phyloP scores from a whole-genome alignment of 1,284 basidiomycete genomes.

The Trametes pubescens region DNA sequence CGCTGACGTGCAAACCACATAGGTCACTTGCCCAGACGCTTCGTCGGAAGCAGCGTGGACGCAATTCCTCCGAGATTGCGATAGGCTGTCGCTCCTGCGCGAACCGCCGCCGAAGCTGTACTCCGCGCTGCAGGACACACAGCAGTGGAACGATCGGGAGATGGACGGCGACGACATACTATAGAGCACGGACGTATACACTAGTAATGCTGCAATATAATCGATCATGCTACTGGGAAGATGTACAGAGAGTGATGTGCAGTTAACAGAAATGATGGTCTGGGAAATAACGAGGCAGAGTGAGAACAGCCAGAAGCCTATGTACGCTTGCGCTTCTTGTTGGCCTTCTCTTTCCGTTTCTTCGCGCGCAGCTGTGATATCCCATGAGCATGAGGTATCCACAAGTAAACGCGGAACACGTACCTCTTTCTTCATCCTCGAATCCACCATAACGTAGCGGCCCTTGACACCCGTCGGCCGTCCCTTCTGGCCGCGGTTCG shows the following conservation, averaged over 20 bases:
- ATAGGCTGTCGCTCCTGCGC: slow-evolving; percentile 49
- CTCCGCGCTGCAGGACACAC: not conserved
- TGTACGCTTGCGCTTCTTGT: slow-evolving; percentile 61
- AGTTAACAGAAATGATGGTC: not conserved
- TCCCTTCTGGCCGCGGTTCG: slow-evolving; percentile 90
- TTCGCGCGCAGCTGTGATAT: slow-evolving; percentile 66
- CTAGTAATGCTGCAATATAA: slow-evolving; percentile 26
- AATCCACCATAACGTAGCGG: slow-evolving; percentile 91
- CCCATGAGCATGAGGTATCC: slow-evolving; percentile 17
- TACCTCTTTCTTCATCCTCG: slow-evolving; percentile 87
- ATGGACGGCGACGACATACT: slow-evolving; percentile 5
- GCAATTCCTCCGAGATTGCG: slow-evolving; percentile 61
- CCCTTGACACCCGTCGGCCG: slow-evolving; percentile 97
- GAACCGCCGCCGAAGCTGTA: slow-evolving; percentile 27
- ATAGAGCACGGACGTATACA: slow-evolving; percentile 24
- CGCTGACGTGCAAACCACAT: slow-evolving; percentile 12
- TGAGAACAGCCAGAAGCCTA: slow-evolving; percentile 7
- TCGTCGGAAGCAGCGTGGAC: slow-evolving; percentile 55
- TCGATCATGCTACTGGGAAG: slow-evolving; percentile 21
- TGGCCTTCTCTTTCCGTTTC: slow-evolving; percentile 73
- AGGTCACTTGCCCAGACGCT: slow-evolving; percentile 58
- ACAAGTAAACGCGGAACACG: slow-evolving; percentile 31
- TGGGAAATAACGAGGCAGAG: not conserved
- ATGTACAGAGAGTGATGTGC: slow-evolving; percentile 11
- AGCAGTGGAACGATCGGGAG: not conserved